A percentile compares a stretch with the other conserved stretches of the same genome.
These are phyloP conservation scores for Phytophthora pseudosyringae DNA, from an alignment of 352 stramenopile species.

Conservation along the genomic window DNA sequence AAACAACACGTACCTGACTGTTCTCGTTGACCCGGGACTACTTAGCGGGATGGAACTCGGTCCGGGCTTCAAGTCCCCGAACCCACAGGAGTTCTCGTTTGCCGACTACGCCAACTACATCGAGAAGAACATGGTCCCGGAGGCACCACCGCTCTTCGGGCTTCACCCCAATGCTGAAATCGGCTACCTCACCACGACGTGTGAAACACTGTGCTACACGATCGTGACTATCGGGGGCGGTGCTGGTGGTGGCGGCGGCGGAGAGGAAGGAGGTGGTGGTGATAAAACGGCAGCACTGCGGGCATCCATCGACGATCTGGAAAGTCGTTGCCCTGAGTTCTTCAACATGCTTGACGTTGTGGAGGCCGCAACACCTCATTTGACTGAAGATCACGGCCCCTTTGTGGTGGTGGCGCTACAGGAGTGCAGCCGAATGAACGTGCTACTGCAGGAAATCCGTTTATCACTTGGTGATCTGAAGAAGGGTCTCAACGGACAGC, in stretches of 20 bases:
- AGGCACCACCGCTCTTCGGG: slow-evolving; percentile 93
- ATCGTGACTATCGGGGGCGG: slow-evolving; percentile 93
- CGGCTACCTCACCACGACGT: slow-evolving; percentile 94
- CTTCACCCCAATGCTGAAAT: slow-evolving; percentile 97
- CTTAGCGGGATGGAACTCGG: slow-evolving; percentile 93
- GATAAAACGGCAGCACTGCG: slow-evolving; percentile 84
- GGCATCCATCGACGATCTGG: slow-evolving; percentile 91
- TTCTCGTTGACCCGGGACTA: slow-evolving; percentile 89
- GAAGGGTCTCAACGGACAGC: slow-evolving; percentile 95
- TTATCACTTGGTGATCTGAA: slow-evolving; percentile 93
- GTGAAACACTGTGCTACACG: slow-evolving; percentile 93
- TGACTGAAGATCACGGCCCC: slow-evolving; percentile 89
- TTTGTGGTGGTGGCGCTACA: slow-evolving; percentile 96
- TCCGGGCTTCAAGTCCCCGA: slow-evolving; percentile 94
- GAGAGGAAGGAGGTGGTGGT: slow-evolving; percentile 57
- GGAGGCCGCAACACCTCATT: slow-evolving; percentile 85
- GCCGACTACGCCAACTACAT: slow-evolving; percentile 92
- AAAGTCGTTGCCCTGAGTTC: slow-evolving; percentile 89
- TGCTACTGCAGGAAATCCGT: slow-evolving; percentile 91
- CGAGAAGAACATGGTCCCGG: slow-evolving; percentile 92
- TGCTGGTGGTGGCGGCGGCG: slow-evolving; percentile 40
- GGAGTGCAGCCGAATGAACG: slow-evolving; percentile 96
- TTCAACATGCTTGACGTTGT: slow-evolving; percentile 94
- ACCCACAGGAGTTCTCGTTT: slow-evolving; percentile 85
- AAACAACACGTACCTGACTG: slow-evolving; percentile 95